These are phyloP conservation scores for Alternaria dauci DNA, from an alignment of 2,329 filamentous ascomycete genomes.

Conservation along the genomic window DNA sequence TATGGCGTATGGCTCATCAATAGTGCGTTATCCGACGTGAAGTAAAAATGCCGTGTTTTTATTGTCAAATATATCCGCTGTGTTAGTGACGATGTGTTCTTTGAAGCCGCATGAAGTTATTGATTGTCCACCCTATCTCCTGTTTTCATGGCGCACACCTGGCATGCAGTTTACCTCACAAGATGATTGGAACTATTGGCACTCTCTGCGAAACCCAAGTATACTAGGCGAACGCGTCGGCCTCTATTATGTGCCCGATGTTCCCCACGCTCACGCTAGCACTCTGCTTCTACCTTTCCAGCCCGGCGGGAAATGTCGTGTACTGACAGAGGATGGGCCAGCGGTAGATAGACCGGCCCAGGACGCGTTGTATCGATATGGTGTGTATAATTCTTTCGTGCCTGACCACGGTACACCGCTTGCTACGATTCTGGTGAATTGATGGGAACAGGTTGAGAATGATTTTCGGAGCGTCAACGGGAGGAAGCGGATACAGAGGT, in stretches of 20 bases:
- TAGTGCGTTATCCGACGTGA: not conserved
- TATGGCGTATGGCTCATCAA: not conserved
- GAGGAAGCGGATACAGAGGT: not conserved
- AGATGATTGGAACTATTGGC: not conserved
- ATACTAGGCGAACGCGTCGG: not conserved
- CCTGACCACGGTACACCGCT: not conserved
- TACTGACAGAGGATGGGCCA: not conserved
- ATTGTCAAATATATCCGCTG: not conserved
- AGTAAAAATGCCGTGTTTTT: not conserved
- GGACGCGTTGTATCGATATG: not conserved
- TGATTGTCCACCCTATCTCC: not conserved
- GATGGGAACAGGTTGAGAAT: constrained; percentile 3
- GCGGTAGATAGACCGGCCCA: not conserved
- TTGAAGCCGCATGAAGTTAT: not conserved
- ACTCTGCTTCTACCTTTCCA: not conserved
- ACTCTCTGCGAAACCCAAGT: not conserved
- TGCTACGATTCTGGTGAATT: not conserved
- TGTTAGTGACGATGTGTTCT: not conserved
- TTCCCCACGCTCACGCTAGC: not conserved
- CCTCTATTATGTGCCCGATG: not conserved
- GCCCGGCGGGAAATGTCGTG: not conserved
- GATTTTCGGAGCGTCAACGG: not conserved
- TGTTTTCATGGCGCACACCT: not conserved
- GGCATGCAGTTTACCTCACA: not conserved
- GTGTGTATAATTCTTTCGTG: not conserved